Evolutionary conservation across 2,329 filamentous ascomycete genomes (phyloP).

Genomic region (Capronia americana): DNA sequence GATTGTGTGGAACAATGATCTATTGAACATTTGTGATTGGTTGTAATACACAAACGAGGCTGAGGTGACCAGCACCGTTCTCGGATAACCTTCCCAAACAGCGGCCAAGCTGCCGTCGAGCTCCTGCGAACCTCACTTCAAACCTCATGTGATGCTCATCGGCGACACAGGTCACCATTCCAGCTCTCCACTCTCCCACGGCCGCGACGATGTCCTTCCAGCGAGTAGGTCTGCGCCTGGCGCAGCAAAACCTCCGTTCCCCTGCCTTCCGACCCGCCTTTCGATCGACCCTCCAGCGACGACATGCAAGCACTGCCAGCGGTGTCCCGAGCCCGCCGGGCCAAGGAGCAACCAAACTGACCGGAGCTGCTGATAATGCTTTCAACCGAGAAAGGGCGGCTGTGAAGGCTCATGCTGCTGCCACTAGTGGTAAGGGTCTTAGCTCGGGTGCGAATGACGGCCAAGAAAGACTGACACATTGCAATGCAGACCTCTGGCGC

Average conservation of each 20-base stretch:
- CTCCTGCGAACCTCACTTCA: slow-evolving; percentile 12
- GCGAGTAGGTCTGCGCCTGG: slow-evolving; percentile 66
- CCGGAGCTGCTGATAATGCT: slow-evolving; percentile 76
- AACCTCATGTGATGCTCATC: slow-evolving; percentile 9
- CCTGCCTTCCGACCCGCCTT: slow-evolving; percentile 61
- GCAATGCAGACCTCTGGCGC: slow-evolving; percentile 80
- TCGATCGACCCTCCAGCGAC: slow-evolving; percentile 69
- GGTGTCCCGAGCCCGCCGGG: slow-evolving; percentile 47
- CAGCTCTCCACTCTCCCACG: slow-evolving; percentile 40
- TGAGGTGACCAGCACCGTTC: too few species aligned
- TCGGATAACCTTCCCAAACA: neutral
- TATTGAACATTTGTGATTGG: too few species aligned
- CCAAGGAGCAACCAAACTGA: slow-evolving; percentile 51
- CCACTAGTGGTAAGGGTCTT: slow-evolving; percentile 73
- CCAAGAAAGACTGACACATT: neutral
- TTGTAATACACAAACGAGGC: too few species aligned
- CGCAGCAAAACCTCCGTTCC: slow-evolving; percentile 67
- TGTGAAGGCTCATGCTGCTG: slow-evolving; percentile 87
- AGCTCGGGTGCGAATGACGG: slow-evolving; percentile 19
- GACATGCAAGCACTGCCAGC: slow-evolving; percentile 59
- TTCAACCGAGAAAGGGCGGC: slow-evolving; percentile 92
- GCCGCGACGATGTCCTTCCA: slow-evolving; percentile 66
- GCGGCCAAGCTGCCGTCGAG: slow-evolving; percentile 8
- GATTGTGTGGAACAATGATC: too few species aligned
- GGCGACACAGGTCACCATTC: slow-evolving; percentile 1